Evolutionary conservation across 176 grass and related monocot genomes (phyloP).

Genomic region (maize (Zea mays)): DNA sequence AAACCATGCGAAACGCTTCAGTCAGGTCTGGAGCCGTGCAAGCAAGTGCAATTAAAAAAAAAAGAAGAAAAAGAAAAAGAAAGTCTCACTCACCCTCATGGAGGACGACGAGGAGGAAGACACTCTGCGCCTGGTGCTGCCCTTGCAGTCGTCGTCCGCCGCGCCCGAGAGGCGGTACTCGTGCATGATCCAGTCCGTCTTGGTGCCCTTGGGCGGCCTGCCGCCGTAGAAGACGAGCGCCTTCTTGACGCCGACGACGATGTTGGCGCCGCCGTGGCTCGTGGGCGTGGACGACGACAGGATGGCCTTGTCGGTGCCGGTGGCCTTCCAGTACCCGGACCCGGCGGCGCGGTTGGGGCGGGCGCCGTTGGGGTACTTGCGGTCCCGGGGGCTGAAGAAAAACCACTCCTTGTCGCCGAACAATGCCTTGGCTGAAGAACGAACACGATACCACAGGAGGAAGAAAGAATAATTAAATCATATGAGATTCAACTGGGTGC

Average conservation of each 20-base stretch:
- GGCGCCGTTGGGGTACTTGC: constrained; percentile 67
- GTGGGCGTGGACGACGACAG: background rate
- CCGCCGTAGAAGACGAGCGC: constrained; percentile 62
- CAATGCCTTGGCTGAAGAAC: constrained; percentile 20
- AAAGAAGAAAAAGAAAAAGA: background rate
- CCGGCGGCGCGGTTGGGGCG: constrained; percentile 61
- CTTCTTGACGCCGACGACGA: constrained; percentile 58
- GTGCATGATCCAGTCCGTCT: constrained; percentile 92
- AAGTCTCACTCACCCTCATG: constrained; percentile 54
- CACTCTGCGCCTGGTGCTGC: constrained; percentile 6
- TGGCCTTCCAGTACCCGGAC: constrained; percentile 73
- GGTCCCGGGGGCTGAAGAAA: constrained; percentile 70
- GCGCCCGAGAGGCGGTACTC: constrained; percentile 58
- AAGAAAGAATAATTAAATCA: too few species aligned
- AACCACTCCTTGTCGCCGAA: constrained; percentile 67
- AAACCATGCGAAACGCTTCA: too few species aligned
- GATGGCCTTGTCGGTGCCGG: constrained; percentile 67
- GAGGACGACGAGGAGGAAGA: constrained; percentile 49
- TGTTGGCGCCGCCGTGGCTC: constrained; percentile 2
- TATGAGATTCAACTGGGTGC: too few species aligned
- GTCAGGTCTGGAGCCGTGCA: background rate
- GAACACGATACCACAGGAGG: too few species aligned
- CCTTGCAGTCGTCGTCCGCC: background rate
- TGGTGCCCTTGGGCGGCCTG: constrained; percentile 49
- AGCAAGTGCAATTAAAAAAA: background rate